Evolutionary conservation across 495 filamentous ascomycete genomes (phyloP), one percentile per base, ranked within the genome.

Genomic region (Tetracladium marchalianum): DNA sequence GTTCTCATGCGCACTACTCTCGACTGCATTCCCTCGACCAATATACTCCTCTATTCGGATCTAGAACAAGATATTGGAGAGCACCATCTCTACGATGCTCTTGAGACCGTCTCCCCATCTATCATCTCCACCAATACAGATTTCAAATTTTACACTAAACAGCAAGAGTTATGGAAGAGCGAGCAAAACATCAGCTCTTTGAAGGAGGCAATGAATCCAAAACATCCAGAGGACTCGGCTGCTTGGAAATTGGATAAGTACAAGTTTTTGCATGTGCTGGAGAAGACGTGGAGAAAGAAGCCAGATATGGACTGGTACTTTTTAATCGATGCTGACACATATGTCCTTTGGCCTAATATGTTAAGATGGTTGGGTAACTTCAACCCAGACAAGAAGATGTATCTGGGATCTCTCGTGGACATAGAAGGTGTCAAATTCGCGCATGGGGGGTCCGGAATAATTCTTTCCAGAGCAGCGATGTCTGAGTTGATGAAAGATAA

Each of bases 241-340:
- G 50, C 46, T n/a, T 71, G 69, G 69, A 60, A 52, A 10, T 54
- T 73, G 16, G 69, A 67, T 60, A 72, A 65, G 56, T 71, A 67
- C 58, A 71, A 69, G 60, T 61, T 68, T 48, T 31, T 70, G 10
- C 68, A 73, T 55, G 65, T 68, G 8, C 60, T 62, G 39, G 66
- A 68, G 54, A 68, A 64, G 59, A 44, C 60, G 5, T 72, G 56
- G 45, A 50, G 49, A 41, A 60, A 69, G 58, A 53, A 63, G 47
- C 69, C 71, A 12, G 58, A 70, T 38, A 72, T 72, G 15, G 73
- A 81, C 47, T 85, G 79, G 77, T 85, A 78, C 54, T 55, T 84
- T 39, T 82, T 84, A 55, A 75, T 84, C 60, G 81, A 84, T 43
- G 79, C 79, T 7, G 81, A 84, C 59, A 81, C 80, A 4, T 81